Evolutionary conservation across 805 yeast species (phyloP).

Genomic region (Groenewaldozyma salmanticensis): DNA sequence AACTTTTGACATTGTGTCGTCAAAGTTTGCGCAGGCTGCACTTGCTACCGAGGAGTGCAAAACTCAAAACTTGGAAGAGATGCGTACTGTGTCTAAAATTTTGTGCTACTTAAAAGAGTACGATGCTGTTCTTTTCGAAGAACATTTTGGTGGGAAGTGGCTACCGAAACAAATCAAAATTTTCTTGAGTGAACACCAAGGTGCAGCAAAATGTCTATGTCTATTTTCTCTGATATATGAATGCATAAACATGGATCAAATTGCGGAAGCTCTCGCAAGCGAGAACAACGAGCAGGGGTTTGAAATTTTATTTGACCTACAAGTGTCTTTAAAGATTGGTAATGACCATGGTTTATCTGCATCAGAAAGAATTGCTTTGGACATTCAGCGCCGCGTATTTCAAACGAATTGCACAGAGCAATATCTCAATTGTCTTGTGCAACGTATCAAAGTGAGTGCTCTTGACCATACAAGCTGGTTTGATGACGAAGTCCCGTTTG

Average conservation of each 20-base stretch:
- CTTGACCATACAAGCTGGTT: not conserved
- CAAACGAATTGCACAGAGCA: conserved; percentile 8
- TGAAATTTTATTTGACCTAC: not conserved
- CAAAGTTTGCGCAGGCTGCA: conserved; percentile 8
- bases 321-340: not conserved
- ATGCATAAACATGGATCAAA: conserved; percentile 27
- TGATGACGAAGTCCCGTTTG: not conserved
- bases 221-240: conserved; percentile 31
- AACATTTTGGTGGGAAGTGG: conserved; percentile 18
- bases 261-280: conserved; percentile 26
- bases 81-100: conserved; percentile 11
- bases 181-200: conserved; percentile 25
- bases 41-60: conserved; percentile 7
- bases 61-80: conserved; percentile 5
- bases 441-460: conserved; percentile 7
- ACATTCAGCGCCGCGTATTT: conserved; percentile 16
- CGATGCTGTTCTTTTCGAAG: conserved; percentile 15
- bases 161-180: conserved; percentile 23
- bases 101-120: conserved; percentile 17
- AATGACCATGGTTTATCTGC: conserved; percentile 7
- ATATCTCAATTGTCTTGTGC: conserved; percentile 10
- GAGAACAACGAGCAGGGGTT: not conserved
- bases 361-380: conserved; percentile 14
- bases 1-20: conserved; percentile 8
- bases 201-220: conserved; percentile 30